Conservation (phyloP, 2,329 filamentous ascomycete genomes). For the Arthrobotrys megalospora region DNA sequence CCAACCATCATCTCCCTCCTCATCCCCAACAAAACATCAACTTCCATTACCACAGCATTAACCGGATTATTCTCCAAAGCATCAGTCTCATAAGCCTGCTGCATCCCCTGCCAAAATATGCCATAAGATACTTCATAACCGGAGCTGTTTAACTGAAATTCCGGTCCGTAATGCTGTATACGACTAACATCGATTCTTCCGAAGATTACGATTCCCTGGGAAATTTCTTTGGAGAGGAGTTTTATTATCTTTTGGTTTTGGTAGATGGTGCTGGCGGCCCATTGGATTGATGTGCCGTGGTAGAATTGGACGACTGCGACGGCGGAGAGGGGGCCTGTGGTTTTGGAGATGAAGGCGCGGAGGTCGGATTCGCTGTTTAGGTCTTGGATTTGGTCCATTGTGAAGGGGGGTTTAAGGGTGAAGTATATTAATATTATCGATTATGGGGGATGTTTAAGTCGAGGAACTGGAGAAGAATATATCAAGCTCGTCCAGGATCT, state of each 20-base stretch:
- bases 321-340: neutral
- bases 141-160: neutral
- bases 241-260: neutral
- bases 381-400: constrained; percentile 19
- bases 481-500: no score
- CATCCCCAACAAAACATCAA: neutral
- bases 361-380: neutral
- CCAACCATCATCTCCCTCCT: neutral
- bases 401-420: no score
- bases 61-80: neutral
- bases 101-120: neutral
- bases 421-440: no score
- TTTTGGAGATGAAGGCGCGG: neutral
- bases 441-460: no score
- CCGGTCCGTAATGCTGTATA: neutral
- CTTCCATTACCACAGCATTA: neutral
- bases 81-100: constrained; percentile 11
- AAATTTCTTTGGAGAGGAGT: neutral
- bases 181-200: neutral
- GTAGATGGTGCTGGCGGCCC: constrained; percentile 18
- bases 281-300: neutral
- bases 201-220: neutral
- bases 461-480: no score
- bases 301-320: constrained; percentile 12
- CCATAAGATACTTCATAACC: neutral